Percentiles rank a stretch among this genome's conserved stretches.
These are phyloP conservation scores for Biscogniauxia sp. DNA, from an alignment of 2,329 filamentous ascomycete species.

Conservation along the genomic window DNA sequence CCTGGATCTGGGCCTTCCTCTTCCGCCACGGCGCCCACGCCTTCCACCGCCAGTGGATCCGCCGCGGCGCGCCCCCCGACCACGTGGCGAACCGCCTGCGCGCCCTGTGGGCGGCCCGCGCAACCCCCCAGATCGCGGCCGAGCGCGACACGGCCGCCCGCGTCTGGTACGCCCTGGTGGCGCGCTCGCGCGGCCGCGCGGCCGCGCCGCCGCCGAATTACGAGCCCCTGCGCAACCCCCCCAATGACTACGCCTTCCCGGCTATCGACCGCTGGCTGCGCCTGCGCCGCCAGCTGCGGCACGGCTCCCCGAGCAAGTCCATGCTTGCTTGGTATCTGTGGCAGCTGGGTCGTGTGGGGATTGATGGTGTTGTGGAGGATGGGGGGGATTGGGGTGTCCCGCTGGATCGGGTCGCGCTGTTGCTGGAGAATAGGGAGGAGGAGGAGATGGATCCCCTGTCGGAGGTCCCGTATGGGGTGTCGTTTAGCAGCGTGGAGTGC, in stretches of 20 bases:
- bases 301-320: not conserved
- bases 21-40: not conserved
- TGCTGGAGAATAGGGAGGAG: not conserved
- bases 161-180: not conserved
- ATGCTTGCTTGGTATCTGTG: not conserved
- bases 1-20: not conserved
- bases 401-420: not conserved
- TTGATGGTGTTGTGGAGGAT: not conserved
- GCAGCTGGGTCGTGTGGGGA: not conserved
- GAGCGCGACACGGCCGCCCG: not conserved
- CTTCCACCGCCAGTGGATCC: not conserved
- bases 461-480: no score
- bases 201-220: not conserved
- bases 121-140: not conserved
- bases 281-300: no score
- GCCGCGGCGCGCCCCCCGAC: not conserved
- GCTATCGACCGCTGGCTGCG: not conserved
- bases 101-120: not conserved
- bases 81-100: not conserved
- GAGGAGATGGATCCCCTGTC: no score
- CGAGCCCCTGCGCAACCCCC: not conserved
- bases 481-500: no score
- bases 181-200: conserved; percentile 5
- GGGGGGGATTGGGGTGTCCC: no score
- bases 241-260: not conserved